Base-by-base conservation (phyloP, 176 grass and related monocot species). In the Stipa capillata region DNA sequence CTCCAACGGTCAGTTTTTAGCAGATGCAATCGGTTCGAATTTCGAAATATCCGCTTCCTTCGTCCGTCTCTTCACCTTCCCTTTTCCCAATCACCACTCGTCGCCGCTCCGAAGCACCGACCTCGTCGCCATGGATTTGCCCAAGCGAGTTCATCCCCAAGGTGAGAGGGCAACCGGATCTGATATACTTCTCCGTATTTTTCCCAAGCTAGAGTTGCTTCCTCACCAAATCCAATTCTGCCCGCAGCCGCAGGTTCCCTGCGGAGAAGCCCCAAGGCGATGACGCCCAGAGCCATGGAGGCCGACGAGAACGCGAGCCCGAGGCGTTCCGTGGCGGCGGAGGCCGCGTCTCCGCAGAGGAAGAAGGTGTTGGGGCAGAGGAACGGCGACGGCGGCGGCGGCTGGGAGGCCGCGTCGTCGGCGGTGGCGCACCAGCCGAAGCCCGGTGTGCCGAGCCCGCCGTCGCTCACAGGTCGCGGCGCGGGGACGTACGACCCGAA, bases 401-500 rank as follows among this genome's bases (percentile, higher is more conserved):
- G 65, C 56, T 11, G 42, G 65, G 47, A 39, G 8, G 49, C 8
- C 40, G 8, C 58, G 47, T 45, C 73, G 44, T 20, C 73, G 16
- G 2, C 41, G n/a, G n/a, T n/a, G 2, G 13, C 21, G 1, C 42
- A 6, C 21, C 79, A 54, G 34, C 18, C 39, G 23, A 80, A 84
- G 61, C 45, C 48, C 27, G 40, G n/a, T n/a, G n/a, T 13, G 24
- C 66, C 31, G 39, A 77, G 40, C 78, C 55, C 74, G 58, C 58
- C 73, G 10, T 59, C 79, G 28, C 57, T 68, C 65, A 23, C 79
- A 14, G 35, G 73, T 1, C 64, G 42, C 51, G 51, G 60, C 59
- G 20, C 51, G 42, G 69, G 86, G 52, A 12, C 89, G 63, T 94
- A 97, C 79, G 78, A 97, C 43, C 94, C 94, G 3, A 72, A 84